A percentile compares a stretch with the other conserved stretches of the same genome.
Conservation (phyloP, 176 grass and related monocot species). For the Melocanna baccifera region DNA sequence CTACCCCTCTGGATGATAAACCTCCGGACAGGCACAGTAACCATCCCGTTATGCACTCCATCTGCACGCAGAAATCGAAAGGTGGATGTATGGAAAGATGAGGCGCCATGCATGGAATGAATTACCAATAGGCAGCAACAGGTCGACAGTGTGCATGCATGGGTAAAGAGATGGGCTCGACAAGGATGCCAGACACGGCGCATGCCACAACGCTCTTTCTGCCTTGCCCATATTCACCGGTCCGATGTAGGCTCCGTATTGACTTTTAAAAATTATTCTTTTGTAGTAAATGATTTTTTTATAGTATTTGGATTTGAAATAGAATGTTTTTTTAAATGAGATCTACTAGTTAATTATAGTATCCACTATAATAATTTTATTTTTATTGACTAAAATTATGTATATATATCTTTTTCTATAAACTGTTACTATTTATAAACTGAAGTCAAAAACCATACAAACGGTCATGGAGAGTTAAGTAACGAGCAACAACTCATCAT, state of each 20-base stretch:
- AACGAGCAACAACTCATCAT: not conserved
- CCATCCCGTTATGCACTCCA: not conserved
- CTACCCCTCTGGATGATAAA: not conserved
- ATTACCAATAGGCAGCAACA: not conserved
- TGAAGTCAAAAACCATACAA: no score
- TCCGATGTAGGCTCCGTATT: no score
- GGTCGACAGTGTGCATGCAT: slow-evolving; percentile 24
- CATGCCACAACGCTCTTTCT: slow-evolving; percentile 28
- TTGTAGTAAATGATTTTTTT: no score
- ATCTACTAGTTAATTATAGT: no score
- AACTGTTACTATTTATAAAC: no score
- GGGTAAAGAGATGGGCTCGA: not conserved
- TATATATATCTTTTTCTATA: no score
- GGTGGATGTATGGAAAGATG: not conserved
- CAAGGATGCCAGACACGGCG: slow-evolving; percentile 32
- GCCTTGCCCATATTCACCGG: slow-evolving; percentile 19
- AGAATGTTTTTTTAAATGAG: no score
- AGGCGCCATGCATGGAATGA: not conserved
- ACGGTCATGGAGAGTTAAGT: not conserved
- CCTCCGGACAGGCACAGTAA: not conserved
- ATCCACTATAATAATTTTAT: no score
- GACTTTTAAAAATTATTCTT: no score
- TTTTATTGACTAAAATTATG: no score
- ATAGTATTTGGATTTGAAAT: no score
- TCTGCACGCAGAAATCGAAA: not conserved